Conservation (phyloP, 371 early-diverging fungal genomes). For the Rhizopus delemar region DNA sequence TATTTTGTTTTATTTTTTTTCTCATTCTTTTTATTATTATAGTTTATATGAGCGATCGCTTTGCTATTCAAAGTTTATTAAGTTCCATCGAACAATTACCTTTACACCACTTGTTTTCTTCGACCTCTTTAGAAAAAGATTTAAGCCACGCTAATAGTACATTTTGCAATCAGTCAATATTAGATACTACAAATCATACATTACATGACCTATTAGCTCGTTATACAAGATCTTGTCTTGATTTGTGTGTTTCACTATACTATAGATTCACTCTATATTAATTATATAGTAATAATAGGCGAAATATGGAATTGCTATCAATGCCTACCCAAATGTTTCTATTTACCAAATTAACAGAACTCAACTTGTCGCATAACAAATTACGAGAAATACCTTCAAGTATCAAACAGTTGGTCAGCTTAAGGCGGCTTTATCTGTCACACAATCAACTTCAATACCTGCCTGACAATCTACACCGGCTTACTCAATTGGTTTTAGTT, state of each 20-base stretch:
- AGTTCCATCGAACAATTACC: conserved; percentile 23
- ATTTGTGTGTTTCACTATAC: neutral
- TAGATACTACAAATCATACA: conserved; percentile 1
- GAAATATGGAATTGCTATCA: conserved; percentile 27
- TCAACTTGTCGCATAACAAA: conserved; percentile 49
- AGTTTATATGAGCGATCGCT: conserved; percentile 20
- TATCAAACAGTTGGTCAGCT: conserved; percentile 31
- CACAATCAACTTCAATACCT: conserved; percentile 28
- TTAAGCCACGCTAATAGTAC: conserved; percentile 42
- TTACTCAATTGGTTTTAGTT: conserved; percentile 32
- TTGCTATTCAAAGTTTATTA: conserved; percentile 17
- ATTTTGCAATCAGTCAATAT: conserved; percentile 24
- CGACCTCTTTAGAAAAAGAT: conserved; percentile 36
- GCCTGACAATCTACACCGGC: conserved; percentile 14
- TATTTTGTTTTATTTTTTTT: conserved; percentile 1
- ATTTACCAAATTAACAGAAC: conserved; percentile 31
- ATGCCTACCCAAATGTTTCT: conserved; percentile 34
- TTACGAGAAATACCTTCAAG: conserved; percentile 34
- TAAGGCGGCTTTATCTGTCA: conserved; percentile 40
- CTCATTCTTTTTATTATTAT: conserved; percentile 8
- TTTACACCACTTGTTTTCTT: conserved; percentile 41
- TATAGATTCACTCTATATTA: neutral
- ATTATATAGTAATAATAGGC: conserved; percentile 17
- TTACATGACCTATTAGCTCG: neutral
- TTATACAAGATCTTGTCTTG: neutral